Evolutionary conservation across 805 yeast species (phyloP), one percentile per base, ranked within the genome.

Genomic region (Candida sphagnicola): DNA sequence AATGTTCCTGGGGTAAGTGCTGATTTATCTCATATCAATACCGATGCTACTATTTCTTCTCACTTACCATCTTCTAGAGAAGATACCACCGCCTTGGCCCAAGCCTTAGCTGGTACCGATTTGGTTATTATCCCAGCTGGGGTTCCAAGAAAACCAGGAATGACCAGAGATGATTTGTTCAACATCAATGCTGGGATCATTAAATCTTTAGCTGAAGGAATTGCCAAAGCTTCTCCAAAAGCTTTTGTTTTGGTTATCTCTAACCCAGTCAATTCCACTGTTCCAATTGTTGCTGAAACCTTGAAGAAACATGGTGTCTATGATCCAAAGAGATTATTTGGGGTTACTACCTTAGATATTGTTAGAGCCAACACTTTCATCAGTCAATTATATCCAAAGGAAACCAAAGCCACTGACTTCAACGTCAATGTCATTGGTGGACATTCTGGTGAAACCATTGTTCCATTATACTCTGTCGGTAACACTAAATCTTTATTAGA

Each of bases 391-490:
- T 65, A 66, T 39, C 69, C 72, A 28, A 58, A 49, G 16, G 66
- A 64, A 21, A 45, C 70, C 39, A 65, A 68, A 46, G 71, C 78
- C 46, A 72, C 85, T 37, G 68, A 74, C 48, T 73, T 68, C 47
- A 74, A 73, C 50, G 70, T 87, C 39, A 81, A 88, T 15, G 96
- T 90, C 38, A 71, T 89, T 50, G 97, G 96, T 45, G 97, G 97
- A 38, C 97, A 89, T 72, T 86, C 95, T 23, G 96, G 96, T 48
- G 91, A 84, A 58, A 89, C 96, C 35, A 89, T 89, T 57, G 93
- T 89, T 30, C 97, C 97, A 39, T 72, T 89, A 49, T 77, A 82
- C 59, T 75, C 89, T 28, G 44, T 67, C 25, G 65, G 71, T 33
- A 42, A 51, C 41, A 54, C 73, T 38, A 56, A 54, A 47, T 18